Conservation (phyloP, 192 early-diverging fungal species). For the Helicostylum pulchrum region DNA sequence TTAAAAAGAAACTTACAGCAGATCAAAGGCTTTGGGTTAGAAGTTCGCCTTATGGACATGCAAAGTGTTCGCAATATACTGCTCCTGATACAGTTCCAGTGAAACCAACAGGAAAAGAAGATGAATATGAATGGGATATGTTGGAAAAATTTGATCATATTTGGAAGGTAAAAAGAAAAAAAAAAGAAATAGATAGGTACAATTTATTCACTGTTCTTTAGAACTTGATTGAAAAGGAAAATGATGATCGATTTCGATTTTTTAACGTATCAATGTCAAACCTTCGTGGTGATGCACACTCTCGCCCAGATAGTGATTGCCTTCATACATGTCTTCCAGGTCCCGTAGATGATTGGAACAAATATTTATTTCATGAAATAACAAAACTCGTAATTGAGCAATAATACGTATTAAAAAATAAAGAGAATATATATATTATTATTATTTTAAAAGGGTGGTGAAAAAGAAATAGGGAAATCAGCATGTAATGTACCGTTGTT, state of each 20-base stretch:
- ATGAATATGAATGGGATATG: slow-evolving; percentile 35
- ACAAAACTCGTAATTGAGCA: background rate
- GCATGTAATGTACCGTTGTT: slow-evolving; percentile 66
- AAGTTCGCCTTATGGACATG: slow-evolving; percentile 33
- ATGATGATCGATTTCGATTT: slow-evolving; percentile 18
- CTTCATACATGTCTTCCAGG: slow-evolving; percentile 37
- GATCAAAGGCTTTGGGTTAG: slow-evolving; percentile 27
- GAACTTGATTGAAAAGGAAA: slow-evolving; percentile 22
- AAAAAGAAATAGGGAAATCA: background rate
- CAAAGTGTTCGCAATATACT: slow-evolving; percentile 31
- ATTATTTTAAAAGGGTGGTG: slow-evolving; percentile 12
- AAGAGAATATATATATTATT: background rate
- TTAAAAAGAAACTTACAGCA: slow-evolving; percentile 10
- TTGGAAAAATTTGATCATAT: slow-evolving; percentile 23
- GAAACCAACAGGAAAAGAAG: slow-evolving; percentile 19
- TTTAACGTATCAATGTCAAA: slow-evolving; percentile 29
- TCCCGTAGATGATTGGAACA: slow-evolving; percentile 37
- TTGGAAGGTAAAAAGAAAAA: slow-evolving; percentile 27
- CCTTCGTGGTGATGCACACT: slow-evolving; percentile 32
- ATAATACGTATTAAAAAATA: background rate
- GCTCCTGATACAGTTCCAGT: slow-evolving; percentile 9
- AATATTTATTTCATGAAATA: slow-evolving; percentile 32
- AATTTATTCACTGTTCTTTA: background rate
- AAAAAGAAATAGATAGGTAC: no score
- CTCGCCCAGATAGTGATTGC: slow-evolving; percentile 30